Conservation (phyloP, 176 grass and related monocot genomes). For the Oryza nivara region DNA sequence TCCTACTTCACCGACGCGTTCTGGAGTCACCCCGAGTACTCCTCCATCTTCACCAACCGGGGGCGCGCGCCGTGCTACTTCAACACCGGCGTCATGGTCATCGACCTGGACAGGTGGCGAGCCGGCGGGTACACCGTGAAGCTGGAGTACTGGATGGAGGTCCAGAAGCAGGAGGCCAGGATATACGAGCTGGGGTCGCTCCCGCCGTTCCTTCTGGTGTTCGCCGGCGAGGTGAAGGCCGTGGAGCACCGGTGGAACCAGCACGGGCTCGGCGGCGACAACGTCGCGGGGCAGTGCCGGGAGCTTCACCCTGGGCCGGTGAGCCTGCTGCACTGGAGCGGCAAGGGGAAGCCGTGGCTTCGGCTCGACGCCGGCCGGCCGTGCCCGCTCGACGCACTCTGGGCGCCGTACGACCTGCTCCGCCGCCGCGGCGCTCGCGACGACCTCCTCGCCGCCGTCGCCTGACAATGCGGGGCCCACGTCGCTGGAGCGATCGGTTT, state of each 20-base stretch:
- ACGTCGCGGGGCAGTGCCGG: constrained; percentile 81
- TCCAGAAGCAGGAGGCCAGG: constrained; percentile 90
- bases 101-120: constrained; percentile 86
- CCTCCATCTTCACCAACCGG: constrained; percentile 62
- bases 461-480: constrained; percentile 50
- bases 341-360: constrained; percentile 97
- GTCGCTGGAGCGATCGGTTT: constrained; percentile 11
- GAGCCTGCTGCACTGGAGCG: constrained; percentile 98
- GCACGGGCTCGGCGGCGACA: constrained; percentile 95
- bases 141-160: constrained; percentile 98
- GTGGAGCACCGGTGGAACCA: constrained; percentile 99
- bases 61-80: constrained; percentile 80
- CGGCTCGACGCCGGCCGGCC: constrained; percentile 75
- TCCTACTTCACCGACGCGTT: constrained; percentile 92
- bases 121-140: constrained; percentile 65
- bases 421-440: constrained; percentile 63
- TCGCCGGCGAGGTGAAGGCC: constrained; percentile 90
- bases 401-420: constrained; percentile 92
- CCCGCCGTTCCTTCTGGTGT: constrained; percentile 87
- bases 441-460: constrained; percentile 72
- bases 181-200: constrained; percentile 95
- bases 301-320: constrained; percentile 90
- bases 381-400: constrained; percentile 85
- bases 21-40: constrained; percentile 66
- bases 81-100: constrained; percentile 99